Base-by-base conservation (phyloP, 1,284 basidiomycete species). In the Trametes pubescens region DNA sequence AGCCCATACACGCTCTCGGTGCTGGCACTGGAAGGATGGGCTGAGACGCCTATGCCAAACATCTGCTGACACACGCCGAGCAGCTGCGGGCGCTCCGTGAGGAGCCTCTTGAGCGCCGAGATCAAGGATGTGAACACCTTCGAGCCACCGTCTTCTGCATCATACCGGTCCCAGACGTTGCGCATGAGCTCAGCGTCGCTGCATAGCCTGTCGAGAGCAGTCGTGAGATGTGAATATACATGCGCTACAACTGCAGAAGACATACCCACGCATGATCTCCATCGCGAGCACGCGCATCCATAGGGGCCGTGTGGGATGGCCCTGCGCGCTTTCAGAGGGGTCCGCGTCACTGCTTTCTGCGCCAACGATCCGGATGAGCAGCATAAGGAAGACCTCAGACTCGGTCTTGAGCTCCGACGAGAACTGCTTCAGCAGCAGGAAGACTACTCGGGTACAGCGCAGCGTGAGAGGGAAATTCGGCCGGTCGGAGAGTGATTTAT, bases 251-350 rank as follows among this genome's bases (percentile, higher is more conserved):
- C 43, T 22, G 7, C 2, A 18, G 35, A 8, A 51, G 38, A 71
- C 79, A 61, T 60, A 85, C 92, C 94, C 95, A 73, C 95, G 84
- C 80, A 96, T 88, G 51, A 96, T 93, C 76, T 98, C 96, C 86
- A 97, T 90, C 1, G 93, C 90, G 3, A 98, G 82, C 0, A 96
- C 94, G 21, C 95, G 83, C 83, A 95, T 91, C 96, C 96, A 98
- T 37, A 83, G 78, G 0, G 94, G 92, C 32, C 88, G 82, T 16
- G 81, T 76, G 24, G 72, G 65, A 26, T 81, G 76, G 14, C 69
- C 66, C 52, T 73, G 73, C 4, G 63, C 61, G 51, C 65, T 69
- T 11, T 76, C 75, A 0, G 70, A 63, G 0, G 72, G 65, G 35
- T 75, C 72, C 18, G 68, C 62, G 0, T 72, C 73, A 44, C 66